These are phyloP conservation scores for Dactylonectria estremocensis DNA, from an alignment of 2,329 filamentous ascomycete genomes.

Conservation along the genomic window DNA sequence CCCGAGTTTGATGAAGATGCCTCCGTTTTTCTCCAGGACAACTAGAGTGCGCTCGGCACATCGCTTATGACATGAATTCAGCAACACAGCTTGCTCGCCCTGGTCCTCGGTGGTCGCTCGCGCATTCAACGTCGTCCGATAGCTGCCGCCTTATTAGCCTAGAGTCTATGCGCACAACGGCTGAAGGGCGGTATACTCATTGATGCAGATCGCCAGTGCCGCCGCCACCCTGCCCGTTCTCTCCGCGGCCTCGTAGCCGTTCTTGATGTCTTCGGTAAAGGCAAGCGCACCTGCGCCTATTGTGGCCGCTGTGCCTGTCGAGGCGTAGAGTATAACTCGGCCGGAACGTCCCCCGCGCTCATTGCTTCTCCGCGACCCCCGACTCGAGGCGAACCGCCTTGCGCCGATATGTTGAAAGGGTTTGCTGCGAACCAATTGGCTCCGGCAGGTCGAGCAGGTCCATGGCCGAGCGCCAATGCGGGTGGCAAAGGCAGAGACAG, in stretches of 20 bases:
- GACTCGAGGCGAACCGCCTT: conserved; percentile 52
- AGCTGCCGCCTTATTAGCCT: conserved; percentile 67
- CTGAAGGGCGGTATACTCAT: conserved; percentile 74
- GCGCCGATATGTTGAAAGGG: conserved; percentile 44
- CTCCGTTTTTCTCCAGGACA: conserved; percentile 95
- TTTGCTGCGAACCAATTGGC: conserved; percentile 55
- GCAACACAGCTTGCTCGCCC: conserved; percentile 74
- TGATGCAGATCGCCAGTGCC: conserved; percentile 85
- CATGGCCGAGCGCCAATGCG: conserved; percentile 58
- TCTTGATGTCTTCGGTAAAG: conserved; percentile 80
- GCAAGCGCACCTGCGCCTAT: conserved; percentile 65
- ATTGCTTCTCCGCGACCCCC: conserved; percentile 41
- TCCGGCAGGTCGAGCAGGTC: conserved; percentile 64
- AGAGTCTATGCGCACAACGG: not conserved
- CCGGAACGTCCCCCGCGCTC: conserved; percentile 45
- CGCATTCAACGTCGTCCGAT: conserved; percentile 85
- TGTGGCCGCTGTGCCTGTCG: conserved; percentile 64
- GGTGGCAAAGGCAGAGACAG: conserved; percentile 56
- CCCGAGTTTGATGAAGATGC: conserved; percentile 98
- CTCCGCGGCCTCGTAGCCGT: conserved; percentile 81
- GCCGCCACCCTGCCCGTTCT: conserved; percentile 84
- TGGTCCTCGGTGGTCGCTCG: conserved; percentile 74
- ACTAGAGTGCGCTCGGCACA: conserved; percentile 90
- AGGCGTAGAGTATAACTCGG: conserved; percentile 62
- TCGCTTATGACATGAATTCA: conserved; percentile 90